phyloP scores from a whole-genome alignment of 129 eudicot genomes.

The Silybum marianum region DNA sequence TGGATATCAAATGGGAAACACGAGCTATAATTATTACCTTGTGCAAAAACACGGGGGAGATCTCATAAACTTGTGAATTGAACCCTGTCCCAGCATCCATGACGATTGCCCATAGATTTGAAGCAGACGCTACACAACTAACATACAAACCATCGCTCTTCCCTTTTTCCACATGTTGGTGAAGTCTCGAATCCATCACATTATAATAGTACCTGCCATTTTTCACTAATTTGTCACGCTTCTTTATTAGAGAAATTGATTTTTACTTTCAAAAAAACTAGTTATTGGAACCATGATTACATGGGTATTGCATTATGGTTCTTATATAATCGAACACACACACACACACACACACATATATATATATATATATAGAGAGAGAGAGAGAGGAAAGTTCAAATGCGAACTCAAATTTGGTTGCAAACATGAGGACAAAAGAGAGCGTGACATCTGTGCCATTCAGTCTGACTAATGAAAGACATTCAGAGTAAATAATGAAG shows the following conservation, averaged over 20 bases:
- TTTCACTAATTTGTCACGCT: not conserved
- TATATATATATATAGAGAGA: too few relatives aligned
- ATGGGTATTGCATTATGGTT: not conserved
- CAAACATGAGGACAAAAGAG: too few relatives aligned
- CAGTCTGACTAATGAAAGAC: too few relatives aligned
- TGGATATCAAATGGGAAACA: not conserved
- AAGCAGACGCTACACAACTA: slow-evolving; percentile 74
- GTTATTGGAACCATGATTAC: not conserved
- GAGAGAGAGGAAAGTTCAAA: too few relatives aligned
- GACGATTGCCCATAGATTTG: slow-evolving; percentile 77
- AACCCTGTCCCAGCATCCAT: slow-evolving; percentile 96
- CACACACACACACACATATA: not conserved
- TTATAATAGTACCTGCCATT: slow-evolving; percentile 73
- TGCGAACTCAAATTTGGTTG: too few relatives aligned
- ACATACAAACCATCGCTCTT: slow-evolving; percentile 68
- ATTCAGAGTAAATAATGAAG: too few relatives aligned
- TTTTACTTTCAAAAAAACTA: not conserved
- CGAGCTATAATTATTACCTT: slow-evolving; percentile 45
- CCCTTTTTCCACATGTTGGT: slow-evolving; percentile 80
- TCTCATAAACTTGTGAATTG: slow-evolving; percentile 67
- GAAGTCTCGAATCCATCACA: slow-evolving; percentile 69
- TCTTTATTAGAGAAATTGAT: not conserved
- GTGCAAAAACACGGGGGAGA: slow-evolving; percentile 74
- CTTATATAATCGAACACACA: not conserved
- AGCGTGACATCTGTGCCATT: too few relatives aligned